phyloP scores from a whole-genome alignment of 148 eudicot species.

The Gaultheria prostrata region DNA sequence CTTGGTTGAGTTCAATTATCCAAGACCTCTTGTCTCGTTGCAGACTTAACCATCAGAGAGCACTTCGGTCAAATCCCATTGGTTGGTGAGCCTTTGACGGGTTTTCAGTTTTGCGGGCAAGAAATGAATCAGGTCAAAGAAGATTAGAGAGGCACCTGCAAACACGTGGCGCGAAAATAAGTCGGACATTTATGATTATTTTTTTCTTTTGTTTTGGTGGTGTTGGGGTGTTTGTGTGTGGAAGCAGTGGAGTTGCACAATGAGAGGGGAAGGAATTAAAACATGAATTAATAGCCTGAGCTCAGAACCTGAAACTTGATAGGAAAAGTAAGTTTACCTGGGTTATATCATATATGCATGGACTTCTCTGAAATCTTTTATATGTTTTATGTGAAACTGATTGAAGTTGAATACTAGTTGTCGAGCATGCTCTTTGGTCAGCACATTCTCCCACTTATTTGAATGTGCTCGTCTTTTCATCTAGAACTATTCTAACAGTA shows the following conservation, averaged over 20 bases:
- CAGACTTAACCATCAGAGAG: neutral
- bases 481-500: neutral
- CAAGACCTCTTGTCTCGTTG: neutral
- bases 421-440: neutral
- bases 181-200: neutral
- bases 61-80: neutral
- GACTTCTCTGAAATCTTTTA: conserved; percentile 2
- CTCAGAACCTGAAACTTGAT: neutral
- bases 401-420: neutral
- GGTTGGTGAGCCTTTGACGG: neutral
- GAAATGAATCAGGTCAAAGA: neutral
- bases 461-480: neutral
- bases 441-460: neutral
- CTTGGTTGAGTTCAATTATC: neutral
- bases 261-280: neutral
- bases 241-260: neutral
- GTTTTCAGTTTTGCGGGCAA: neutral
- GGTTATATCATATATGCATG: conserved; percentile 2
- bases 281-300: neutral
- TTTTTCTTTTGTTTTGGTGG: neutral
- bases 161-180: neutral
- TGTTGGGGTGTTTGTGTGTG: neutral
- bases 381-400: neutral
- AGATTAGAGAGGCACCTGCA: neutral
- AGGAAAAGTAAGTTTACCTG: neutral